These are phyloP conservation scores for Mycena floridula DNA, from an alignment of 768 basidiomycete genomes.

Conservation along the genomic window DNA sequence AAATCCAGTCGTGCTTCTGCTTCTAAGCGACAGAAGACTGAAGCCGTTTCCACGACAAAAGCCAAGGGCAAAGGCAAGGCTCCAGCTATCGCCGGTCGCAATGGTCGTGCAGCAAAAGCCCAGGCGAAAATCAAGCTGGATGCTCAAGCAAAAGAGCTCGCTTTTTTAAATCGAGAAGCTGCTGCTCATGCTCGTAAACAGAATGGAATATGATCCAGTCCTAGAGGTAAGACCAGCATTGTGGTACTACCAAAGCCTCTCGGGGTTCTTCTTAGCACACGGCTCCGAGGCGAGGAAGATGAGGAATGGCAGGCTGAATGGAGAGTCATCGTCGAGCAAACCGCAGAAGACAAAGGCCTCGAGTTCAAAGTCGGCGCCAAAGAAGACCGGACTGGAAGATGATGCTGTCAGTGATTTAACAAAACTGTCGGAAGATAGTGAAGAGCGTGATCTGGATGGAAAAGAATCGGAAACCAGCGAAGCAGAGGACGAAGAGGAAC, in stretches of 20 bases:
- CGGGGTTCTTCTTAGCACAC: constrained; percentile 62
- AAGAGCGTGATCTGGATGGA: constrained; percentile 14
- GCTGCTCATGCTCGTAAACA: no score
- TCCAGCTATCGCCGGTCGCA: constrained; percentile 33
- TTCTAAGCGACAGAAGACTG: constrained; percentile 10
- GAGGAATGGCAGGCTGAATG: constrained; percentile 67
- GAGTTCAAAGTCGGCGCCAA: constrained; percentile 8
- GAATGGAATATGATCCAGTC: background rate
- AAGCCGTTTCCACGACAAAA: constrained; percentile 16
- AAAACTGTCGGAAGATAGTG: constrained; percentile 53
- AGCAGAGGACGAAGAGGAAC: constrained; percentile 9
- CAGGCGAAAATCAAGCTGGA: constrained; percentile 67
- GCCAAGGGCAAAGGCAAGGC: constrained; percentile 5
- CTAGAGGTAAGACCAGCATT: constrained; percentile 1
- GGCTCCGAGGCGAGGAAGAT: constrained; percentile 47
- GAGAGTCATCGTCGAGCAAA: constrained; percentile 13
- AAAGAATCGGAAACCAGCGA: constrained; percentile 7
- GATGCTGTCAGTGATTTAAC: constrained; percentile 71
- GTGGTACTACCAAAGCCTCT: constrained; percentile 30
- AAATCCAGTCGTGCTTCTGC: constrained; percentile 14
- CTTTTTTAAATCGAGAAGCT: constrained; percentile 52
- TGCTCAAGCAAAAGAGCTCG: constrained; percentile 63
- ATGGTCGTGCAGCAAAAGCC: constrained; percentile 60
- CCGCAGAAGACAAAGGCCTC: constrained; percentile 7
- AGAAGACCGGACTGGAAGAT: constrained; percentile 53